Evolutionary conservation across 83 land plant genomes (phyloP).

Genomic region (Diphasiastrum complanatum): DNA sequence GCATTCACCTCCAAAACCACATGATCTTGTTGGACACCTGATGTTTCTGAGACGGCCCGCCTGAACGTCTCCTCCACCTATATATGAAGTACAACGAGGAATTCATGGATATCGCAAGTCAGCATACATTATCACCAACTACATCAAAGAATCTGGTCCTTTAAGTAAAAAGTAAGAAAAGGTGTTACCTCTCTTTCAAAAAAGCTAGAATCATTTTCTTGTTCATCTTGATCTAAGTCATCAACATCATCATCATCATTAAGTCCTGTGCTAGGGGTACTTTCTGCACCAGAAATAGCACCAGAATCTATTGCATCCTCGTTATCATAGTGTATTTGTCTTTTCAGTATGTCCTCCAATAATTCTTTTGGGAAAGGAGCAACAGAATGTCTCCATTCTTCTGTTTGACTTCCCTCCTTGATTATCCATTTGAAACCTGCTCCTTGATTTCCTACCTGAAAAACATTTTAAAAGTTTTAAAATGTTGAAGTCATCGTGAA

Average conservation of each 20-base stretch:
- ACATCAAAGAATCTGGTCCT: background rate
- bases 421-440: constrained; percentile 75
- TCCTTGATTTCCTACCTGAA: constrained; percentile 70
- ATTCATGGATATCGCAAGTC: background rate
- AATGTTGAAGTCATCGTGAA: no score
- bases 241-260: constrained; percentile 30
- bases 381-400: constrained; percentile 90
- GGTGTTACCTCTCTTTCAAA: constrained; percentile 81
- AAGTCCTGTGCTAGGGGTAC: constrained; percentile 29
- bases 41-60: constrained; percentile 54
- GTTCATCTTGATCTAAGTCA: constrained; percentile 36
- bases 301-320: constrained; percentile 30
- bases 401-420: constrained; percentile 58
- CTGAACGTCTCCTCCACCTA: constrained; percentile 89
- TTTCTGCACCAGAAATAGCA: constrained; percentile 39
- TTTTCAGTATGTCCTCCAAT: constrained; percentile 35
- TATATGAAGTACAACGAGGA: background rate
- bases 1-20: constrained; percentile 77
- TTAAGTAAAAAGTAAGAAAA: background rate
- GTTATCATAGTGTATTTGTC: constrained; percentile 25
- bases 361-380: constrained; percentile 69
- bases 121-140: background rate
- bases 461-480: background rate
- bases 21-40: constrained; percentile 51
- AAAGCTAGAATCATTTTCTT: constrained; percentile 32